phyloP scores from a whole-genome alignment of 495 filamentous ascomycete genomes.

The Clavariopsis aquatica region DNA sequence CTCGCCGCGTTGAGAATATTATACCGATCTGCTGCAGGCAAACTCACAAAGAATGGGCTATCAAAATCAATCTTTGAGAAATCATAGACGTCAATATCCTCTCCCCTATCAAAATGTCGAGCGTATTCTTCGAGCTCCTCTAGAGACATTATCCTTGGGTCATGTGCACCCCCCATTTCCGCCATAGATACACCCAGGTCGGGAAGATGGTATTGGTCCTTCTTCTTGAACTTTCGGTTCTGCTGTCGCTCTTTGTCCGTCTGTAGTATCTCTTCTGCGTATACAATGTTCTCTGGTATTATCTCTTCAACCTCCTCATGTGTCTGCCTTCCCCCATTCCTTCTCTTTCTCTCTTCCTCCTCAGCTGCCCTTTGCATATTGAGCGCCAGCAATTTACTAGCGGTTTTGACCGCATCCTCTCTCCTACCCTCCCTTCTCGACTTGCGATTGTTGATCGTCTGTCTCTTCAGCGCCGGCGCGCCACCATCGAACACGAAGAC shows the following conservation, averaged over 20 bases:
- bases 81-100: constrained; percentile 97
- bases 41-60: constrained; percentile 83
- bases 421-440: constrained; percentile 79
- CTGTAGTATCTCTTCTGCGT: constrained; percentile 86
- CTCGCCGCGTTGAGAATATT: constrained; percentile 95
- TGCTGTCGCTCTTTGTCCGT: constrained; percentile 70
- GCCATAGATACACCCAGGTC: constrained; percentile 73
- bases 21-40: constrained; percentile 89
- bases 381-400: constrained; percentile 83
- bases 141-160: constrained; percentile 90
- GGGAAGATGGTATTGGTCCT: constrained; percentile 91
- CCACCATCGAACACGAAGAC: constrained; percentile 99
- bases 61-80: constrained; percentile 99
- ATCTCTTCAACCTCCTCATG: constrained; percentile 61
- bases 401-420: constrained; percentile 90
- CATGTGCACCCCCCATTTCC: constrained; percentile 84
- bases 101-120: constrained; percentile 83
- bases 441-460: constrained; percentile 80
- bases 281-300: constrained; percentile 73
- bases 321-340: constrained; percentile 48
- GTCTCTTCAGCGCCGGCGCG: constrained; percentile 84
- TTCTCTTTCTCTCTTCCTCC: constrained; percentile 71
- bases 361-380: constrained; percentile 89
- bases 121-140: constrained; percentile 94
- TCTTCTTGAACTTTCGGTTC: constrained; percentile 79